Evolutionary conservation across 2,329 filamentous ascomycete genomes (phyloP), one percentile per base, ranked within the genome.

Genomic region (Ophiocordyceps camponoti-saundersi): DNA sequence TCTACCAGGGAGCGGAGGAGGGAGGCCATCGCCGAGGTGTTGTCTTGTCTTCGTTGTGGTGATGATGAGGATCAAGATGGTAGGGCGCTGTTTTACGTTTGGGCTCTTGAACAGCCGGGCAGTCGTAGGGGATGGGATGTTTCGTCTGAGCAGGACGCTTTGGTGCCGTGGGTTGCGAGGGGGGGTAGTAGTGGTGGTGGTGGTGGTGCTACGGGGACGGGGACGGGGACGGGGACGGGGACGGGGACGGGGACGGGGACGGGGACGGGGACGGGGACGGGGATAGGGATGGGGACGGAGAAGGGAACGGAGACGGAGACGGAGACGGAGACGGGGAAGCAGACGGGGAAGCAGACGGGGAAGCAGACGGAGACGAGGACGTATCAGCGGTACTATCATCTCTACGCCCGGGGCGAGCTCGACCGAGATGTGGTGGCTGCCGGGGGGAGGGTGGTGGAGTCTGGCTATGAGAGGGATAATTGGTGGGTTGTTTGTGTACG

Each of bases 381-480:
- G 1, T 95, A 85, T 60, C 79, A 94, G 61, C 76, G 92, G 46
- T 98, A 95, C 61, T 98, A 98, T 61, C 92, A 98, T 65, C 70
- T 98, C 23, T 98, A 95, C 64, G 73, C 77, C 47, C 75, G 85
- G 59, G 85, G 85, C 16, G 92, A 98, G 67, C 69, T 98, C 49
- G 88, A 95, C 60, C 72, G 77, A 42, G 85, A 95, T 60, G 75
- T 95, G 48, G 61, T 63, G 45, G 71, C 73, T 16, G 89, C 82
- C 20, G 88, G 88, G 18, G 92, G 89, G 8, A 66, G 65, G 44
- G 78, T 95, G 15, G 56, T 92, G 22, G 80, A 85, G 53, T 79
- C 78, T 49, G 92, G 92, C 32, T 98, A 96, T 64, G 92, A 98
- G 61, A 89, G 81, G 67, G 92, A 96, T 60, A 98, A 98, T 66